Evolutionary conservation across 306 rosid genomes (phyloP), one percentile per base, ranked within the genome.

Genomic region (Gastrolobium bilobum): DNA sequence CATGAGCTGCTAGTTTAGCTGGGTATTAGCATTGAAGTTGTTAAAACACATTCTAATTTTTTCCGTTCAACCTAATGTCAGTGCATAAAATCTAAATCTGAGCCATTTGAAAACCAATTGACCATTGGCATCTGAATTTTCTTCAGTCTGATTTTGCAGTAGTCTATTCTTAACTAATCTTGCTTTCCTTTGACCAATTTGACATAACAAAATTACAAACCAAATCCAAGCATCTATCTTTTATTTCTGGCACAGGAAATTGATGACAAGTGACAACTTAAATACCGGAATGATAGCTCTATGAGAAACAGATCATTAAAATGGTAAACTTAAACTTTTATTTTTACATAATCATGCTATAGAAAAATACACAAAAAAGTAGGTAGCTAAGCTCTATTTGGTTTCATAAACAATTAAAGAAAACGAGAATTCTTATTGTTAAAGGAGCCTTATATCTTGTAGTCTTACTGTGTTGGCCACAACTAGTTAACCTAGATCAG

Each of bases 341-440:
- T 31, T 61, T 59, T 58, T 10, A 77, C 38, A 37, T 6, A 63
- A 61, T 26, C 54, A 43, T 47, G 79, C 56, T 39, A 26, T 3
- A 31, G 77, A 20, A 50, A 77, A 42, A 40, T 14, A 68, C 14
- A 35, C 54, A 10, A 68, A 57, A 78, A 73, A 4, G 73, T 30
- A 65, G 40, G 74, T 15, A 47, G 43, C 71, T 15, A 51, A 64
- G 46, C 33, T 53, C 10, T 50, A 68, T 52, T 83, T 39, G 56
- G 62, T 73, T 64, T 67, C 61, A 73, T 9, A 64, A 66, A 43
- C 57, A 78, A 35, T 62, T 58, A 57, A 37, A 67, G 56, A 78
- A 37, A 59, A 79, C 3, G 10, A 20, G 6, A 29, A 60, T 52
- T 80, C 38, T 71, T 40, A 30, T 52, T 39, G 44, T 65, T 68